Evolutionary conservation across 768 basidiomycete species (phyloP), one percentile per base, ranked within the genome.

Genomic region (Termitomyces heimii): DNA sequence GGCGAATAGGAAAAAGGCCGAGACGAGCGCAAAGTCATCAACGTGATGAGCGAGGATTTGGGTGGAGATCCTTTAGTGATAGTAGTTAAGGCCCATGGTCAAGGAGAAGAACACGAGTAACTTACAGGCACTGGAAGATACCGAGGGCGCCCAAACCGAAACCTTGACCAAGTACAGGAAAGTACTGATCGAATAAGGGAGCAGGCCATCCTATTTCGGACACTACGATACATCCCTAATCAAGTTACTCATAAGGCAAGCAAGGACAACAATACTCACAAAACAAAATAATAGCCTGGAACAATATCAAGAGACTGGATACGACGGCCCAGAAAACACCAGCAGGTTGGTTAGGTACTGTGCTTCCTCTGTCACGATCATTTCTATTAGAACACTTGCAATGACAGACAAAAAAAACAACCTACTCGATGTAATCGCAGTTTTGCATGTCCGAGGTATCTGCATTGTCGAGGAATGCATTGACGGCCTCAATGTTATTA

Each of bases 321-420:
- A 94, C 78, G 45, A 94, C 83, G 2, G 92, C 88, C 91, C 93
- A 97, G 72, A 97, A 96, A 24, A 86, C 83, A 28, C 94, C 94
- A 7, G 92, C 94, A 46, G 92, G 77, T 70, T 96, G 94, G 71
- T 94, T 92, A 3, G 94, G 94, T n/a, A 97, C 90, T 0, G 92
- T 92, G 70, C 86, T 89, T 53, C 86, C 82, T 65, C 78, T 83
- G 49, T 48, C 16, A 39, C 49, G 18, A 22, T 10, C 34, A 49
- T 45, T 40, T 47, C 10, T 37, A 12, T 34, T 34, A 39, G 10
- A 22, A 14, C 37, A 20, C 13, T 52, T 28, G 13, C 5, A 34
- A 32, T 43, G 32, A 24, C 24, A 53, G 51, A 40, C 26, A 16
- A 12, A 13, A n/a, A 58, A 10, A 14, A 45, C 14, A 48, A 70